A percentile compares a stretch with the other conserved stretches of the same genome.
phyloP scores from a whole-genome alignment of 139 green algal species.

The Raphidocelis subcapitata region DNA sequence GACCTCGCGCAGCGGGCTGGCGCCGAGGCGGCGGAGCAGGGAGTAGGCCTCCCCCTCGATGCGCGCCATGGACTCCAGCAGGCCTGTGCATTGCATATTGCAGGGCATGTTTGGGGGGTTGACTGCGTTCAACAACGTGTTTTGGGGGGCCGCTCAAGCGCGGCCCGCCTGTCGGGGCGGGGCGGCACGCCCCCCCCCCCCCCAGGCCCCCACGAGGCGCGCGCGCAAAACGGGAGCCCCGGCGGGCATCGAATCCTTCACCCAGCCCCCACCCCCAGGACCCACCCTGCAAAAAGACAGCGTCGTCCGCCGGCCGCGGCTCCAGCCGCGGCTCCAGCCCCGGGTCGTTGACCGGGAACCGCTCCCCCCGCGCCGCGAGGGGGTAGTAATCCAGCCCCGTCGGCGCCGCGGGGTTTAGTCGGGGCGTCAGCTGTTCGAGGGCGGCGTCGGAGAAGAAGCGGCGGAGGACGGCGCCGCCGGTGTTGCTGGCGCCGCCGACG shows the following conservation, averaged over 20 bases:
- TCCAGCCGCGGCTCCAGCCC: slow-evolving; percentile 53
- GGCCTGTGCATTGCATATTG: slow-evolving; percentile 45
- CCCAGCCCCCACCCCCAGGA: neutral
- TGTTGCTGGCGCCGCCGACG: slow-evolving; percentile 91
- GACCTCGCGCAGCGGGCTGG: slow-evolving; percentile 54
- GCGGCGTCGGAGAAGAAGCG: slow-evolving; percentile 75
- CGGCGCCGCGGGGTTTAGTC: slow-evolving; percentile 44
- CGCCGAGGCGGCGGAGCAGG: slow-evolving; percentile 65
- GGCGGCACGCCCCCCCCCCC: too few relatives aligned
- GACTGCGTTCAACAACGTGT: too few relatives aligned
- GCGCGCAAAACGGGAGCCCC: too few relatives aligned
- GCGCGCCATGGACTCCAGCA: slow-evolving; percentile 82
- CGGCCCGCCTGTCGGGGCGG: too few relatives aligned
- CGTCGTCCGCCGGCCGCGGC: slow-evolving; percentile 71
- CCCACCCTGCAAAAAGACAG: slow-evolving; percentile 70
- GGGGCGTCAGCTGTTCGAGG: slow-evolving; percentile 66
- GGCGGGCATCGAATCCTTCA: too few relatives aligned
- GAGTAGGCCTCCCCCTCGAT: slow-evolving; percentile 79
- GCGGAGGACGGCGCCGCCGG: slow-evolving; percentile 83
- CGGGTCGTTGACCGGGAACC: slow-evolving; percentile 88
- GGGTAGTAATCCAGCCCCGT: slow-evolving; percentile 89
- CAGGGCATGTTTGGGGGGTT: too few relatives aligned
- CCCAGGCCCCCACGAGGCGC: too few relatives aligned
- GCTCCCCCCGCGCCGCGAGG: slow-evolving; percentile 73
- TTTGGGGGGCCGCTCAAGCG: too few relatives aligned